Evolutionary conservation across 352 stramenopile genomes (phyloP).

Genomic region (Phytophthora megakarya): DNA sequence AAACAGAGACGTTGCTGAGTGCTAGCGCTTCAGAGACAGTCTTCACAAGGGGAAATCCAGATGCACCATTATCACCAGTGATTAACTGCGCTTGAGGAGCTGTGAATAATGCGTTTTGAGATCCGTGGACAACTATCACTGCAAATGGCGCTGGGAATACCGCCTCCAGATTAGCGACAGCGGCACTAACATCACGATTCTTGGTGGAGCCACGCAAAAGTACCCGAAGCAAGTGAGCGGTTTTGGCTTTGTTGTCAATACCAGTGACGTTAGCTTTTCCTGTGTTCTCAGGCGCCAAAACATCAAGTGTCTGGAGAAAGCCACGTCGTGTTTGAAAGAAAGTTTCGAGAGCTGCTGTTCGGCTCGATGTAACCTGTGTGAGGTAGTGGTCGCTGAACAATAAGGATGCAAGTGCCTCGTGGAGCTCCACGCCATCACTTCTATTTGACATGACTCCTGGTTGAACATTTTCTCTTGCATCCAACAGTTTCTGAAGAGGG

Average conservation of each 20-base stretch:
- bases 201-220: conserved; percentile 58
- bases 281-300: neutral
- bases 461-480: conserved; percentile 2
- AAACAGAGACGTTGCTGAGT: neutral
- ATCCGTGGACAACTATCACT: conserved; percentile 65
- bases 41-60: conserved; percentile 16
- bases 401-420: conserved; percentile 49
- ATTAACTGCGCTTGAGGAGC: conserved; percentile 44
- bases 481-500: conserved; percentile 26
- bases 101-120: conserved; percentile 50
- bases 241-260: conserved; percentile 10
- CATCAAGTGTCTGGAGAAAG: conserved; percentile 45
- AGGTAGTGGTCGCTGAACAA: conserved; percentile 75
- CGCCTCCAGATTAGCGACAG: conserved; percentile 38
- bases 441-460: neutral
- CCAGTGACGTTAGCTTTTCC: neutral
- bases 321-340: conserved; percentile 57
- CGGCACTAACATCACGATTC: conserved; percentile 33
- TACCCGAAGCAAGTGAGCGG: conserved; percentile 38
- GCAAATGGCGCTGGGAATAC: conserved; percentile 40
- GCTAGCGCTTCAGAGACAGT: conserved; percentile 22
- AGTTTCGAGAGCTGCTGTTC: conserved; percentile 43
- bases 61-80: neutral
- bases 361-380: conserved; percentile 50
- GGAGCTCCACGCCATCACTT: conserved; percentile 40